Evolutionary conservation across 2,329 filamentous ascomycete species (phyloP).

Genomic region (Rhynchosporium secalis): DNA sequence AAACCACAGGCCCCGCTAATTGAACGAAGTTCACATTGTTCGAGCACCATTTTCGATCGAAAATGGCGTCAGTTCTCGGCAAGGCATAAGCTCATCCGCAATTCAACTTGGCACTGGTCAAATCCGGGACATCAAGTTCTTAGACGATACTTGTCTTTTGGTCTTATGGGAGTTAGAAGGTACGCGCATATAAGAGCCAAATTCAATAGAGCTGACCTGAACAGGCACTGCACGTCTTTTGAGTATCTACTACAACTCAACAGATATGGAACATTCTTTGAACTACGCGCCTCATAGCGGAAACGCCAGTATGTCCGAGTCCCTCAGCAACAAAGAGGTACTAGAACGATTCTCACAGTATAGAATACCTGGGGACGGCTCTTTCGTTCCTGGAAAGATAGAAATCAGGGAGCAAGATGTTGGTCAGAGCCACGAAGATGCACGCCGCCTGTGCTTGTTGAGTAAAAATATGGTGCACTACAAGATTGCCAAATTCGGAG

Average conservation of each 20-base stretch:
- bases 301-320: constrained; percentile 4
- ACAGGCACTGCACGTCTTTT: constrained; percentile 31
- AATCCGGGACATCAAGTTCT: constrained; percentile 39
- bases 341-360: constrained; percentile 23
- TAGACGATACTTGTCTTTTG: constrained; percentile 34
- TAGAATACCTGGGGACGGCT: constrained; percentile 21
- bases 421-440: constrained; percentile 19
- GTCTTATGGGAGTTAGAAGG: constrained; percentile 36
- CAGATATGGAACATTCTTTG: constrained; percentile 12
- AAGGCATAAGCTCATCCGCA: constrained; percentile 25
- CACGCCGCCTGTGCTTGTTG: constrained; percentile 33
- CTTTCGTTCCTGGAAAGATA: constrained; percentile 33
- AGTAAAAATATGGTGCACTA: constrained; percentile 35
- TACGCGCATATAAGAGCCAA: constrained; percentile 21
- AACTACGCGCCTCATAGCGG: constrained; percentile 19
- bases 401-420: constrained; percentile 27
- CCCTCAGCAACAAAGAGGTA: constrained; percentile 29
- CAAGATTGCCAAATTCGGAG: constrained; percentile 32
- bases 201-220: constrained; percentile 6
- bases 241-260: constrained; percentile 29
- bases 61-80: constrained; percentile 37
- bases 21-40: constrained; percentile 34
- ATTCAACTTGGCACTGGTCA: constrained; percentile 36
- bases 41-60: constrained; percentile 34
- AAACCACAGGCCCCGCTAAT: constrained; percentile 12